Base-by-base conservation (phyloP, 2,329 filamentous ascomycete species). In the Blumeriella jaapii region DNA sequence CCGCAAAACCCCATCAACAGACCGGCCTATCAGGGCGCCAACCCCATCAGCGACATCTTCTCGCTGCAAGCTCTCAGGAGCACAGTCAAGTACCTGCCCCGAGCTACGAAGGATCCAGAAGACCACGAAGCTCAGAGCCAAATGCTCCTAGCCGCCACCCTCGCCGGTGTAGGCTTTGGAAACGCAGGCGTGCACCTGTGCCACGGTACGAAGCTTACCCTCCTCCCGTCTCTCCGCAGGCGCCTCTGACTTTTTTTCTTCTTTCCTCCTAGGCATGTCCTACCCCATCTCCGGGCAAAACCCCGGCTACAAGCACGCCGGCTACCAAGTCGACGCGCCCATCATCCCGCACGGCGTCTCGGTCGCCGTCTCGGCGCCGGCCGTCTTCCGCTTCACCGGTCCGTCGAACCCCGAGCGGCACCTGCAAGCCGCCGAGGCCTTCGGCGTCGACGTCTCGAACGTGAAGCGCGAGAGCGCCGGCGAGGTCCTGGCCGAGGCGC, bases 231-330 rank as follows among this genome's bases (percentile, higher is more conserved):
- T 30, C 16, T 27, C 6, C 18, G 12, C 4, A n/a, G 12, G 14
- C 3, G 8, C 11, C 4, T 13, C 11, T 13, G n/a, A 27, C 25
- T 13, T 11, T 11, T 11, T 23, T 23, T 23, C 20, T 11, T 7
- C 20, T 23, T 11, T 13, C 25, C n/a, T 27, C n/a, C 29, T 39
- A 76, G 72, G 89, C 56, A 96, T 98, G 89, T 93, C 83, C 15
- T 98, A 98, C 55, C 91, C 91, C 12, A 94, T 98, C 54, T 93
- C 85, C 0, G 84, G 86, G 18, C 87, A 95, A 57, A 98, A 98
- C 57, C 84, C 83, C 0, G 79, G 81, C 4, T 96, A 96, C 62
- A 78, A 76, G 51, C 91, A 98, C 56, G 59, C 69, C 0, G 91
- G 91, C n/a, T 98, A 98, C 59, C 65, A 78, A 2, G 76, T 93